Conservation (phyloP, 2,329 filamentous ascomycete genomes). For the Bipolaris cookei region DNA sequence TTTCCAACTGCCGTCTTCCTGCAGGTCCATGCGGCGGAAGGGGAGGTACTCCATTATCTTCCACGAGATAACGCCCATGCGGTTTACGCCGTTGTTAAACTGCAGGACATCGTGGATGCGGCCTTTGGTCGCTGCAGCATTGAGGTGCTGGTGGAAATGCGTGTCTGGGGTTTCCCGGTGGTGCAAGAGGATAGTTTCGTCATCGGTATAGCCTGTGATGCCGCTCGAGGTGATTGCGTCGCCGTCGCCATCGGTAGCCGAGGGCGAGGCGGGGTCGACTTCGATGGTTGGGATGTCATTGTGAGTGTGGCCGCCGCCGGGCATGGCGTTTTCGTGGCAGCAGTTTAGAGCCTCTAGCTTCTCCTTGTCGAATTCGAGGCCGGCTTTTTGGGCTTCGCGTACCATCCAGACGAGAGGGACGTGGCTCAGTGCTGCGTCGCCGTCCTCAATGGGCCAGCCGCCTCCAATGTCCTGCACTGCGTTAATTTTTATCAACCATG, state of each 20-base stretch:
- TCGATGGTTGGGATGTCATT: slow-evolving; percentile 41
- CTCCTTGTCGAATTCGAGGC: slow-evolving; percentile 71
- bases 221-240: slow-evolving; percentile 1
- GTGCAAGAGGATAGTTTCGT: slow-evolving; percentile 23
- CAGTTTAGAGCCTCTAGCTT: slow-evolving; percentile 73
- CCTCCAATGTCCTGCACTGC: slow-evolving; percentile 69
- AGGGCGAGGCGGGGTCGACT: slow-evolving; percentile 39
- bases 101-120: slow-evolving; percentile 74
- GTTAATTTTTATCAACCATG: slow-evolving; percentile 13
- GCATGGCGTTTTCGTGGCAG: slow-evolving; percentile 51
- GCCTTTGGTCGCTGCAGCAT: slow-evolving; percentile 60
- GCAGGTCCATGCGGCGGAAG: slow-evolving; percentile 80
- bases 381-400: slow-evolving; percentile 67
- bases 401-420: slow-evolving; percentile 75
- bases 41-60: slow-evolving; percentile 82
- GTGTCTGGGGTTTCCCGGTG: slow-evolving; percentile 31
- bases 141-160: slow-evolving; percentile 64
- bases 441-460: slow-evolving; percentile 69
- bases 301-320: not conserved
- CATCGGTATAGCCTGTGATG: slow-evolving; percentile 20
- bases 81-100: slow-evolving; percentile 65
- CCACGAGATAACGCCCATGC: slow-evolving; percentile 68
- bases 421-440: slow-evolving; percentile 67
- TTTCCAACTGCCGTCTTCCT: slow-evolving; percentile 74
- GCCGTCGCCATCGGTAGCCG: slow-evolving; percentile 3